Evolutionary conservation across 768 basidiomycete species (phyloP).

Genomic region (Gelatoporia subvermispora): DNA sequence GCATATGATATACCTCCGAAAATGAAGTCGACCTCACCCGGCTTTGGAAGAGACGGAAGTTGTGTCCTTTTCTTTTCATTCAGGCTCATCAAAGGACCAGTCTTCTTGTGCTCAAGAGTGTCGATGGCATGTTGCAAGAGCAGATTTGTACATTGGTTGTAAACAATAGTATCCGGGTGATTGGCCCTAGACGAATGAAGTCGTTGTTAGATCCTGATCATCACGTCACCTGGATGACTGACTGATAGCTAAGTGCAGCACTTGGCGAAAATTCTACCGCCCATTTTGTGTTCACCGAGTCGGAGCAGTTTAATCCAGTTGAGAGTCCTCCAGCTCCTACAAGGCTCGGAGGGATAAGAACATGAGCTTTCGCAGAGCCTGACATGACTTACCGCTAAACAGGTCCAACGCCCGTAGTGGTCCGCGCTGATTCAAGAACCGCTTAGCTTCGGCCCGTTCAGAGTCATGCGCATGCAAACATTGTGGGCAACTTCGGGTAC

Average conservation of each 20-base stretch:
- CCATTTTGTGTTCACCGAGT: constrained; percentile 59
- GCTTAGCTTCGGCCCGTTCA: constrained; percentile 16
- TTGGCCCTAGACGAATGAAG: constrained; percentile 44
- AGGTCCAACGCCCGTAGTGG: constrained; percentile 60
- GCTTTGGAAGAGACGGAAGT: constrained; percentile 47
- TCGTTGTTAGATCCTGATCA: constrained; percentile 1
- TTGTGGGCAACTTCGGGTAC: background rate
- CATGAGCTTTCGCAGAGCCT: background rate
- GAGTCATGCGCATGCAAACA: background rate
- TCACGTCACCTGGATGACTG: constrained; percentile 13
- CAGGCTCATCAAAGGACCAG: constrained; percentile 33
- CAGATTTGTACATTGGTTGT: constrained; percentile 58
- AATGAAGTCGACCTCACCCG: constrained; percentile 63
- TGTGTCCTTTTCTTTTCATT: constrained; percentile 24
- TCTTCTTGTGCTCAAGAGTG: constrained; percentile 35
- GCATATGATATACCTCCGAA: constrained; percentile 50
- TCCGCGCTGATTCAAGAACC: constrained; percentile 32
- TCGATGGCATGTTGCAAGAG: constrained; percentile 58
- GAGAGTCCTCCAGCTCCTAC: constrained; percentile 74
- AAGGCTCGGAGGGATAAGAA: background rate
- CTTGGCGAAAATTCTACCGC: constrained; percentile 63
- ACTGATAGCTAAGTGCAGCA: constrained; percentile 65
- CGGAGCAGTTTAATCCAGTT: constrained; percentile 57
- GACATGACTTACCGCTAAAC: constrained; percentile 48
- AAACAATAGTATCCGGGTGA: constrained; percentile 55